Base-by-base conservation (phyloP, 1,284 basidiomycete genomes). In the Pascua sp. region DNA sequence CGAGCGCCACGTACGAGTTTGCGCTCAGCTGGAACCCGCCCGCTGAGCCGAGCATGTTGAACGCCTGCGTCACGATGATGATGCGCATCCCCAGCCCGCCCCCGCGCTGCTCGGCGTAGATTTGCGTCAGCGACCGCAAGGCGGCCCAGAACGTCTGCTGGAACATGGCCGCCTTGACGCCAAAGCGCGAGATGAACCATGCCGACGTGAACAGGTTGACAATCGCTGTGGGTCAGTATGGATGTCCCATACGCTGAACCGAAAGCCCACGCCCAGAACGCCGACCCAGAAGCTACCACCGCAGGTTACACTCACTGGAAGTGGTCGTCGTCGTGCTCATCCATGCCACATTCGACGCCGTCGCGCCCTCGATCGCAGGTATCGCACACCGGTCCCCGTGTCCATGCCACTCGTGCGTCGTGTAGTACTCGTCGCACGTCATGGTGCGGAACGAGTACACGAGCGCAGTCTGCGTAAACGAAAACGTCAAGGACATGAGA, bases 121-220 rank as follows among this genome's bases (percentile, higher is more conserved):
- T 71, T 55, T 77, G 76, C 18, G 54, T 62, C 12, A 76, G 53
- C 53, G 73, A 73, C 9, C 77, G 63, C 13, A 77, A 36, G 3
- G 69, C 64, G 0, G 75, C 74, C 69, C 70, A 74, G 41, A 67
- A 57, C 0, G 76, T 72, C 53, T 78, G 77, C 32, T 70, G 64
- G 55, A 76, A 67, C 65, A 78, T 69, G 16, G 75, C 71, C 0
- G 63, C 57, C 49, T 72, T 71, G 15, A 69, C 60, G 3, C 77
- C 77, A 50, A 55, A 72, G 1, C 56, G 60, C 17, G 61, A 58
- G 47, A 74, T 73, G 54, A 71, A 66, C 57, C 59, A 71, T 0
- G 72, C 69, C 2, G 75, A 75, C 0, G 71, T 62, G 56, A 78
- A 68, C 11, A 77, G 65, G 56, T 77, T 77, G 42, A 72, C 47